Percentiles rank a stretch among this genome's conserved stretches.
These are phyloP conservation scores for Effrenium voratum DNA, from an alignment of 73 alveolate species.

Conservation along the genomic window DNA sequence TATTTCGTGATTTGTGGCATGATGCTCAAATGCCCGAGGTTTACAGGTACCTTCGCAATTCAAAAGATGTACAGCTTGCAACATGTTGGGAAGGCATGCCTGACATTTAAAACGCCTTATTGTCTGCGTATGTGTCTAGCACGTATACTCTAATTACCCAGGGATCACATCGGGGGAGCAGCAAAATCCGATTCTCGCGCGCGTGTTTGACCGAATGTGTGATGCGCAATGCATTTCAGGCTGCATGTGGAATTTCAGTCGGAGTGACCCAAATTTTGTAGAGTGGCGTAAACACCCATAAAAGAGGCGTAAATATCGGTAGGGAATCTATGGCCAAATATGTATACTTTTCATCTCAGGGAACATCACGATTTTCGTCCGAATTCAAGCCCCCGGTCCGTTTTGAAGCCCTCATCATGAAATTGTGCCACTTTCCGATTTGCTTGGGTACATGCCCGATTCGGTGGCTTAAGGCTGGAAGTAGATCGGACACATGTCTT, in stretches of 20 bases:
- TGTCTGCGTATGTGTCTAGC: no score
- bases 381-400: no score
- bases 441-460: no score
- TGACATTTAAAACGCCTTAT: no score
- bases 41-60: neutral
- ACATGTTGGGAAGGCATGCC: no score
- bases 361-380: no score
- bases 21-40: neutral
- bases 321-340: neutral
- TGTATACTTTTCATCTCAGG: slow-evolving; percentile 3
- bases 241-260: neutral
- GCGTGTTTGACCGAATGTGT: neutral
- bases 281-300: slow-evolving; percentile 5
- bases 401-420: no score
- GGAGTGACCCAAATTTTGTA: neutral
- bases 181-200: neutral
- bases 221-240: neutral
- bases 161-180: neutral
- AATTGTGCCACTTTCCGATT: no score
- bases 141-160: neutral
- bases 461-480: no score
- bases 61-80: no score
- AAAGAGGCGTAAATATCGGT: slow-evolving; percentile 23
- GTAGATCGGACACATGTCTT: no score
- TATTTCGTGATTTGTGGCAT: neutral